Base-by-base conservation (phyloP, 2,329 filamentous ascomycete genomes). In the Epichloe elymi region DNA sequence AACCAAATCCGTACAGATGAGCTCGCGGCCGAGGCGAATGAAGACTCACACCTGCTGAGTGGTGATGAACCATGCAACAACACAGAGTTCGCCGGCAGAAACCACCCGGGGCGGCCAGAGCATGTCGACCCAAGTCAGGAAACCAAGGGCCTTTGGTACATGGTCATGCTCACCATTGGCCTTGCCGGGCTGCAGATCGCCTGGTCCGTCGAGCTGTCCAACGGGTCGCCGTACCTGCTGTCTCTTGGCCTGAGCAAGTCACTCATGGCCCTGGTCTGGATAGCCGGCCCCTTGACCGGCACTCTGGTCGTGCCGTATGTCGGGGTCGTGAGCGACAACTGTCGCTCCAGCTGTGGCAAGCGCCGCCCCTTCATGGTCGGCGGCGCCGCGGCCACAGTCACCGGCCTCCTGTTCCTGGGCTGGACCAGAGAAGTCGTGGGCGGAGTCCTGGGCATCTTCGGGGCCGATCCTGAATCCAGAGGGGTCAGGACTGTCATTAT, bases 161-260 rank as follows among this genome's bases (percentile, higher is more conserved):
- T 97, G 60, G 79, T 94, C 58, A 72, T 95, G 55, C 71, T 97
- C 66, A 95, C 91, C 6, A 74, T 96, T 55, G 83, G 86, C 63
- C 86, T 95, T 58, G 88, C 88, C 54, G 91, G 88, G 23, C 73
- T 97, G 55, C 91, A 97, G 69, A 86, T 97, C 58, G 89, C 91
- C 30, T 97, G 91, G 91, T 90, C 90, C 1, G 89, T 95, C 41
- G 91, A 97, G 67, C 75, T 95, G 41, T 95, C 89, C 50, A 91
- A 95, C 71, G 90, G 90, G 59, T 95, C 91, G 49, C 86, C 87
- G 5, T 93, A 86, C 62, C 71, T 93, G 40, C 71, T 91, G 40
- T 89, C 86, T 1, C 77, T 93, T 33, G 87, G 87, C 11, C 75
- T 93, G 67, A 88, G 82, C 74, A 90, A 91, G 70, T 85, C 86